Base-by-base conservation (phyloP, 1,284 basidiomycete species). In the Pseudozyma hubeiensis region DNA sequence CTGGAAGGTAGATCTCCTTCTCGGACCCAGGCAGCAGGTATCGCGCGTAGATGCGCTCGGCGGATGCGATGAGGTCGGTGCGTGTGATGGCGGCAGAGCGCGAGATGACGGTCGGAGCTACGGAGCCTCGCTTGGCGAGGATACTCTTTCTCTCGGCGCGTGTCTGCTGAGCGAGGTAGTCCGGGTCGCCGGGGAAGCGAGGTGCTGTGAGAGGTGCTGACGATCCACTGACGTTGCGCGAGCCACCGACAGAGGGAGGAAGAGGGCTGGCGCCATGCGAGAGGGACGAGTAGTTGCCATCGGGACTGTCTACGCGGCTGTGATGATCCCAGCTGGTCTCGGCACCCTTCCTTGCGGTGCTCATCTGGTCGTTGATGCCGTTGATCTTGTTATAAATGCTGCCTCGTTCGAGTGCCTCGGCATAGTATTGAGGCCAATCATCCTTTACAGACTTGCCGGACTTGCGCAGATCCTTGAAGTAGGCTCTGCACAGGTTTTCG, bases 391-490 rank as follows among this genome's bases (percentile, higher is more conserved):
- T 92, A 83, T 97, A 97, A 71, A 94, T 94, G 19, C 91, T 92
- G 10, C 93, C 93, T 39, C 93, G 87, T 59, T 92, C 88, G 49
- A 92, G 84, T 78, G 53, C 86, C 85, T 46, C 86, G 82, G 50
- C 84, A 89, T 93, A 95, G 83, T 95, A 98, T 84, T 95, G 92
- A 6, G 96, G 96, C 95, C 95, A 99, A 84, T 97, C 96, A 19
- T 97, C 93, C 84, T 91, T 91, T 79, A 98, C 91, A 9, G 91
- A 90, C 40, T 92, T 90, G 8, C 95, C 94, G 1, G 93, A 94
- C 86, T 95, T 94, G 81, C 93, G 91, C 66, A 99, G 89, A 85
- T 98, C 96, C 87, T 97, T 97, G 89, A 99, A 97, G 86, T 97
- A 98, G 7, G 95, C 96, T 64, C 94, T 89, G 86, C 95, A 99